Conservation (phyloP, 176 grass and related monocot species). For the Ensete glaucum region DNA sequence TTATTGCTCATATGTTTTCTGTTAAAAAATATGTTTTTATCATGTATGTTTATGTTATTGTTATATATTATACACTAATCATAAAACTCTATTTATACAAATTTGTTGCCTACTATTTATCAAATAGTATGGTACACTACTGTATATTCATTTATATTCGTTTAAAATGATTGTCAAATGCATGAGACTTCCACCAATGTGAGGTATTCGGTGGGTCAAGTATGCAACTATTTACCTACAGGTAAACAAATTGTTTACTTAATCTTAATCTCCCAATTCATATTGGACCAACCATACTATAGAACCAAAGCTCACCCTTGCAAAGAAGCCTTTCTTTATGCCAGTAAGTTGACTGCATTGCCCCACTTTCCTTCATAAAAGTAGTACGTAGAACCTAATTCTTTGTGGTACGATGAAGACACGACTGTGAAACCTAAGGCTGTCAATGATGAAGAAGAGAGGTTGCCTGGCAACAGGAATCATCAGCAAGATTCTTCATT, state of each 20-base stretch:
- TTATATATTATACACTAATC: too few species aligned
- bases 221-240: neutral
- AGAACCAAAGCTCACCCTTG: neutral
- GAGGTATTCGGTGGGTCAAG: neutral
- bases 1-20: too few species aligned
- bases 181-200: neutral
- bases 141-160: neutral
- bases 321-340: neutral
- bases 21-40: too few species aligned
- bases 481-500: too few species aligned
- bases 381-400: too few species aligned
- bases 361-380: neutral
- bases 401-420: neutral
- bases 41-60: too few species aligned
- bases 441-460: neutral
- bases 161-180: neutral
- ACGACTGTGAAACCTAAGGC: neutral
- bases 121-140: neutral
- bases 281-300: neutral
- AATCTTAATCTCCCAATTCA: neutral
- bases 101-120: neutral
- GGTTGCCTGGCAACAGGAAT: neutral
- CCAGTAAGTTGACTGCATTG: neutral
- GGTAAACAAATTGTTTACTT: neutral
- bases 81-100: too few species aligned